Conservation (phyloP, 192 early-diverging fungal genomes). For the Linnemannia zychae region DNA sequence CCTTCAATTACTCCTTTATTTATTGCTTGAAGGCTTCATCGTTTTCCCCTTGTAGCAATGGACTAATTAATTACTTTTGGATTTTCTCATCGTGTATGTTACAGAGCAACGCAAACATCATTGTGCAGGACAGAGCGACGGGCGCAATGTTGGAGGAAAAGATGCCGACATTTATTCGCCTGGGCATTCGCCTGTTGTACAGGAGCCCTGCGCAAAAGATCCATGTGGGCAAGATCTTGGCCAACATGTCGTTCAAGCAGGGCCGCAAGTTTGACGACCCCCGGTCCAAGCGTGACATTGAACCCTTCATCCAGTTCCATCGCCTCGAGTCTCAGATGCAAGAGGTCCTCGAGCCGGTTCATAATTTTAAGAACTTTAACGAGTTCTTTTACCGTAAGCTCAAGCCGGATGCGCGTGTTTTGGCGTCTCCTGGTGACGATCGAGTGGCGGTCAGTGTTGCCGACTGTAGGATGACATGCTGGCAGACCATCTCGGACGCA, state of each 20-base stretch:
- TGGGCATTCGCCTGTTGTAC: slow-evolving; percentile 86
- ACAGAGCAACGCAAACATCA: slow-evolving; percentile 80
- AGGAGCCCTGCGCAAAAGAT: slow-evolving; percentile 66
- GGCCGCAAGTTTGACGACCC: slow-evolving; percentile 80
- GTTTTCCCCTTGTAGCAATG: background rate
- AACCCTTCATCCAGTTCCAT: slow-evolving; percentile 81
- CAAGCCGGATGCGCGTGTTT: slow-evolving; percentile 71
- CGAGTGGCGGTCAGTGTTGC: slow-evolving; percentile 77
- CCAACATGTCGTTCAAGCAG: slow-evolving; percentile 74
- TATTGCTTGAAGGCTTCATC: background rate
- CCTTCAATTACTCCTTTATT: background rate
- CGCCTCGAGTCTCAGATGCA: slow-evolving; percentile 66
- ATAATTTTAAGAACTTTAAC: slow-evolving; percentile 82
- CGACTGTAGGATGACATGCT: slow-evolving; percentile 80
- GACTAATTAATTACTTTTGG: background rate
- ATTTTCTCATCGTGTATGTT: background rate
- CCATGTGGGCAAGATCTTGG: slow-evolving; percentile 60
- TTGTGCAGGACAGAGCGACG: slow-evolving; percentile 77
- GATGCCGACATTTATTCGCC: slow-evolving; percentile 81
- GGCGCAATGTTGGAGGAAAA: slow-evolving; percentile 82
- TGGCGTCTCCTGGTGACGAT: slow-evolving; percentile 60
- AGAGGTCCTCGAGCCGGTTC: slow-evolving; percentile 78
- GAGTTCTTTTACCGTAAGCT: slow-evolving; percentile 90
- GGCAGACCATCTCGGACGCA: slow-evolving; percentile 73
- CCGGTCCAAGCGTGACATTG: slow-evolving; percentile 71